These are phyloP conservation scores for Stephanodiscus minutulus DNA, from an alignment of 108 stramenopile species.

Conservation along the genomic window DNA sequence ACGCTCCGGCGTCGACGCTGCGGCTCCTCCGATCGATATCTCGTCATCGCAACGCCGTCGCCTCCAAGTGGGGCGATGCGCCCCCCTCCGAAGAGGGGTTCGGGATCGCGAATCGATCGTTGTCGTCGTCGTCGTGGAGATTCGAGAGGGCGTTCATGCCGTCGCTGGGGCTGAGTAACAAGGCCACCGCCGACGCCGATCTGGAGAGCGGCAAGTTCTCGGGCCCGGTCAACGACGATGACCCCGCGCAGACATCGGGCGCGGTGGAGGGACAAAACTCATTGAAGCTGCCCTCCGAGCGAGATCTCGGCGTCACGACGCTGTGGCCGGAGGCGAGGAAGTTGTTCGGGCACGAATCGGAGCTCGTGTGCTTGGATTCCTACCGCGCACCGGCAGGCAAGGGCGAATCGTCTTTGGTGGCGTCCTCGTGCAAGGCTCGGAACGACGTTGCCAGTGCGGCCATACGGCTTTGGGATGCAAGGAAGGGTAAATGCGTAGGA, in stretches of 20 bases:
- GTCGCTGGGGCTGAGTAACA: constrained; percentile 85
- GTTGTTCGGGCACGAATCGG: constrained; percentile 84
- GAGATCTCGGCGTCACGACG: constrained; percentile 80
- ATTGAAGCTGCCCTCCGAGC: constrained; percentile 68
- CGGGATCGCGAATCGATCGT: neutral
- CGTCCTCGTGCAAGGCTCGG: constrained; percentile 82
- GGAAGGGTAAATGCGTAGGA: constrained; percentile 69
- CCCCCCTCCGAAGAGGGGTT: neutral
- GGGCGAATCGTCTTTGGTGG: constrained; percentile 58
- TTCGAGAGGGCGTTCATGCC: constrained; percentile 87
- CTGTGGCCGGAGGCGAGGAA: constrained; percentile 87
- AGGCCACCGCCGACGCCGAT: constrained; percentile 63
- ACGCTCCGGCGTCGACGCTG: constrained; percentile 72
- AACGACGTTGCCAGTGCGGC: constrained; percentile 78
- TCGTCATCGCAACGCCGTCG: constrained; percentile 5
- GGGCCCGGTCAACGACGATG: constrained; percentile 34
- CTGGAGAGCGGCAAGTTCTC: constrained; percentile 39
- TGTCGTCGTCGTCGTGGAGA: constrained; percentile 32
- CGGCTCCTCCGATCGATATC: constrained; percentile 50
- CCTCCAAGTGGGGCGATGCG: neutral
- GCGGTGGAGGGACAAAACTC: constrained; percentile 8
- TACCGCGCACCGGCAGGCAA: constrained; percentile 44
- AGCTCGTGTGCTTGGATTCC: constrained; percentile 75
- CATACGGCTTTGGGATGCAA: constrained; percentile 79
- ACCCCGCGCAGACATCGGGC: constrained; percentile 18